Percentiles rank a stretch among this genome's conserved stretches.
These are phyloP conservation scores for Trypanosoma scelopori DNA, from an alignment of 208 protist species.

Conservation along the genomic window DNA sequence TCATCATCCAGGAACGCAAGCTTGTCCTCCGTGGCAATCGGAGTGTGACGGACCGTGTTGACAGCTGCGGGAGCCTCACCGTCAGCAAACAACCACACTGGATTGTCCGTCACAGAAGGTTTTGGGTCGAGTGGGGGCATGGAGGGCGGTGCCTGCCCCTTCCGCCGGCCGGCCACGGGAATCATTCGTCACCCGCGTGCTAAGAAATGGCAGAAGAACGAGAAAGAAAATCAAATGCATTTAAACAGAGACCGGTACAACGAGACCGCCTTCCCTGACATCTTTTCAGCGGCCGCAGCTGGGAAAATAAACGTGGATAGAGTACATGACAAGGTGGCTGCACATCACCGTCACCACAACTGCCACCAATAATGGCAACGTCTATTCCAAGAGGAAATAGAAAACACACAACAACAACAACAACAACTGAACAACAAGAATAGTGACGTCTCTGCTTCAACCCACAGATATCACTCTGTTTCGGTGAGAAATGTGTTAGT, in stretches of 20 bases:
- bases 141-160: constrained; percentile 25
- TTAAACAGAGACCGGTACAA: constrained; percentile 2
- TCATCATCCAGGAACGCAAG: constrained; percentile 46
- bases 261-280: too few relatives aligned
- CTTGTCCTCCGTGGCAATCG: constrained; percentile 15
- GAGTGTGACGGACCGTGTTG: neutral
- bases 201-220: constrained; percentile 17
- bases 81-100: constrained; percentile 27
- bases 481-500: constrained; percentile 30
- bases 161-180: constrained; percentile 45
- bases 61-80: constrained; percentile 1
- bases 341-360: neutral
- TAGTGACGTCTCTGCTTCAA: too few relatives aligned
- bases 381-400: neutral
- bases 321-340: neutral
- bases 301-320: too few relatives aligned
- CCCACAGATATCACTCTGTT: neutral
- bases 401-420: too few relatives aligned
- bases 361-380: neutral
- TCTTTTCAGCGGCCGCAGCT: too few relatives aligned
- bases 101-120: neutral
- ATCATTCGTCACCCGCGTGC: constrained; percentile 14
- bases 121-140: neutral
- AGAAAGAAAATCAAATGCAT: constrained; percentile 10
- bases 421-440: neutral